Percentiles rank a stretch among this genome's conserved stretches.
Evolutionary conservation across 345 rosid genomes (phyloP).

Genomic region (Fremontodendron californicum): DNA sequence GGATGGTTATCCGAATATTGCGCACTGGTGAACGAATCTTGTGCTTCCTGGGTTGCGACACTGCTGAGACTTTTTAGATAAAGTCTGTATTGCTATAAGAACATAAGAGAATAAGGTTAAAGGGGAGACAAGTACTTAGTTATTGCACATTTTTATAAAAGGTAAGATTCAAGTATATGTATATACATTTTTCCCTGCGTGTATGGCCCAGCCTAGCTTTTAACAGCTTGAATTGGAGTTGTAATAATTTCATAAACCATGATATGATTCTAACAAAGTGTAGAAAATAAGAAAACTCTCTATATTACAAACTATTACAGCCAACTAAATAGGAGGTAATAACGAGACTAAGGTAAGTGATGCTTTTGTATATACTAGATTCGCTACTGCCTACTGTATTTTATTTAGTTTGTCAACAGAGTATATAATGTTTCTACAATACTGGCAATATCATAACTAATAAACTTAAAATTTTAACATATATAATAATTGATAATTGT

Average conservation of each 20-base stretch:
- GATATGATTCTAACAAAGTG: no score
- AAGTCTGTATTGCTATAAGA: constrained; percentile 71
- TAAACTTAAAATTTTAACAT: background rate
- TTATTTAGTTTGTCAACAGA: background rate
- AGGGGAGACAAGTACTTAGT: background rate
- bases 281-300: background rate
- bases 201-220: no score
- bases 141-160: background rate
- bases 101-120: background rate
- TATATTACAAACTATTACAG: background rate
- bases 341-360: background rate
- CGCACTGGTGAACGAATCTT: no score
- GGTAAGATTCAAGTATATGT: no score
- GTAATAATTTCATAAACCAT: no score
- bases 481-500: background rate
- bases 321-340: background rate
- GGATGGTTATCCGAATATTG: no score
- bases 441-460: background rate
- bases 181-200: no score
- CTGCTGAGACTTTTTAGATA: constrained; percentile 58
- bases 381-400: background rate
- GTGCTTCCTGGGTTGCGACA: constrained; percentile 44
- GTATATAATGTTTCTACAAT: background rate
- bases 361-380: background rate
- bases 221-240: no score